Conservation (phyloP, 345 rosid species). For the Dimocarpus longan region DNA sequence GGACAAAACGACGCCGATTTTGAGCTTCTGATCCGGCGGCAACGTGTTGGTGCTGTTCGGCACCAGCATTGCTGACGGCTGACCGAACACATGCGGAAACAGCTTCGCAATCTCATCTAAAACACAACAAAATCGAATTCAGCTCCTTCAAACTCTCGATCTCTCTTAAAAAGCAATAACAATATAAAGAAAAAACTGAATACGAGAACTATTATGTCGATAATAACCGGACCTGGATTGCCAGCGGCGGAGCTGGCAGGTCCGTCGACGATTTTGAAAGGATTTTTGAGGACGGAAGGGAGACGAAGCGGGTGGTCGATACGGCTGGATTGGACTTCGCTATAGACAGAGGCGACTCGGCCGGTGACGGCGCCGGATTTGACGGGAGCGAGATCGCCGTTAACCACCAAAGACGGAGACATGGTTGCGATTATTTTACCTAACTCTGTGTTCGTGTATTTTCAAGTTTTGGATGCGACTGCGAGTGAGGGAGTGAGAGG, state of each 20-base stretch:
- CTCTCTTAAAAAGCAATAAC: not conserved
- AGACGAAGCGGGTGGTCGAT: conserved; percentile 73
- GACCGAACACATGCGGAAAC: conserved; percentile 85
- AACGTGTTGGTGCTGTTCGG: conserved; percentile 41
- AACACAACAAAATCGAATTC: not conserved
- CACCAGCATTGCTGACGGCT: conserved; percentile 71
- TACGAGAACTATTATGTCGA: not conserved
- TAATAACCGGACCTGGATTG: conserved; percentile 58
- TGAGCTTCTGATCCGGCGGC: conserved; percentile 53
- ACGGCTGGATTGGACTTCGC: conserved; percentile 83
- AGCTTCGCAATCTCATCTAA: conserved; percentile 88
- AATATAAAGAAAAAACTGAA: not conserved
- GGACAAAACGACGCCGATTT: conserved; percentile 92
- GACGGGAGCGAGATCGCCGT: conserved; percentile 40
- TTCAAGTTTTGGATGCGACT: conserved; percentile 5
- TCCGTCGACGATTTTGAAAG: conserved; percentile 82
- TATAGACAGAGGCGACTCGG: conserved; percentile 71
- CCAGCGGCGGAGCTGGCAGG: conserved; percentile 94
- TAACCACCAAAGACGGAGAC: conserved; percentile 62
- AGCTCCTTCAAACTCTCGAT: not conserved
- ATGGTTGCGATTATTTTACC: conserved; percentile 32
- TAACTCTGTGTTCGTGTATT: conserved; percentile 15
- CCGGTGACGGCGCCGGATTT: conserved; percentile 41
- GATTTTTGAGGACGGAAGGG: conserved; percentile 71
- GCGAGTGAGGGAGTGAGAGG: not conserved